Percentiles rank a stretch among this genome's conserved stretches.
Evolutionary conservation across 306 rosid genomes (phyloP).

Genomic region (Neltuma alba): DNA sequence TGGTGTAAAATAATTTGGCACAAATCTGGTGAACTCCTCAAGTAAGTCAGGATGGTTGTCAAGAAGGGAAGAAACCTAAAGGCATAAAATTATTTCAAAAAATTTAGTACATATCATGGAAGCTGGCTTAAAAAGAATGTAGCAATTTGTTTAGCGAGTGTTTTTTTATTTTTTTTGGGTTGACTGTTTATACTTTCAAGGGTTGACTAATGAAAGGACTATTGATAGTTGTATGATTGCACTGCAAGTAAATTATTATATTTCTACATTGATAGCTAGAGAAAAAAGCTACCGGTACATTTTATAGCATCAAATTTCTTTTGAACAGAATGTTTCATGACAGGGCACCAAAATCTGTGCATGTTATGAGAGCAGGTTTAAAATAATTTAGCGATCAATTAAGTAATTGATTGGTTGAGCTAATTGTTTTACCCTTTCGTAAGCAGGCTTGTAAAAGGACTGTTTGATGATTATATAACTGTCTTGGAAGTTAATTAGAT

Average conservation of each 20-base stretch:
- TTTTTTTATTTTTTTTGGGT: neutral
- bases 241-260: neutral
- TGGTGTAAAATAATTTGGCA: slow-evolving; percentile 54
- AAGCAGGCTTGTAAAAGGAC: neutral
- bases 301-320: neutral
- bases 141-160: neutral
- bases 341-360: too few species aligned
- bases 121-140: neutral
- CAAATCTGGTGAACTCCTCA: slow-evolving; percentile 57
- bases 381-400: neutral
- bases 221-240: neutral
- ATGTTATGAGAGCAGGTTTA: neutral
- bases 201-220: neutral
- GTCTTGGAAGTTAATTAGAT: neutral
- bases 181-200: neutral
- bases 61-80: slow-evolving; percentile 57
- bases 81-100: neutral
- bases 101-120: neutral
- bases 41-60: slow-evolving; percentile 59
- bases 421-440: neutral
- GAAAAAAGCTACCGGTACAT: neutral
- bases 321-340: neutral
- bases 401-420: neutral
- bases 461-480: neutral
- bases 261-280: neutral